Evolutionary conservation across 2,329 filamentous ascomycete genomes (phyloP).

Genomic region (Trichophaea hybrida): DNA sequence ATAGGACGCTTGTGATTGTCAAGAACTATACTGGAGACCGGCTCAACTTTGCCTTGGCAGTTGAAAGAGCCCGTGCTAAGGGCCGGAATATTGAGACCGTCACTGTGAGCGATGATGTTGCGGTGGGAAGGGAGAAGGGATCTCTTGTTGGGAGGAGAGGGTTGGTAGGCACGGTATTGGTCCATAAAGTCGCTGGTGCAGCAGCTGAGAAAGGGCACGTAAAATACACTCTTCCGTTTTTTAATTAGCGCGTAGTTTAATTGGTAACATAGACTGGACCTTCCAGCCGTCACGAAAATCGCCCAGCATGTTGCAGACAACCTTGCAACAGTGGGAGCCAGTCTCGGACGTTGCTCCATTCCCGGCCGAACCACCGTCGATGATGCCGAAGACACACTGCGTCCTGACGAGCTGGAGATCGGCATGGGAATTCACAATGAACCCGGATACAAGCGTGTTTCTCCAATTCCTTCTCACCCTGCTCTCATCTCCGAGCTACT

Average conservation of each 20-base stretch:
- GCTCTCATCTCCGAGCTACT: constrained; percentile 52
- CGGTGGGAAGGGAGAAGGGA: constrained; percentile 61
- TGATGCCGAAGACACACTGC: constrained; percentile 33
- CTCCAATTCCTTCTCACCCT: constrained; percentile 38
- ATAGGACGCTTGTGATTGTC: constrained; percentile 57
- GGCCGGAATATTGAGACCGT: constrained; percentile 61
- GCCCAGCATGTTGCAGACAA: constrained; percentile 37
- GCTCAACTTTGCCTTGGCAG: constrained; percentile 82
- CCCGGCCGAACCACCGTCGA: constrained; percentile 36
- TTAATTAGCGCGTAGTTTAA: background rate
- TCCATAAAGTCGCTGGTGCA: constrained; percentile 28
- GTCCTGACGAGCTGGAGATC: constrained; percentile 36
- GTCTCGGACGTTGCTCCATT: constrained; percentile 41
- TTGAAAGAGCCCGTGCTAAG: constrained; percentile 76
- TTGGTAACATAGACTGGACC: background rate
- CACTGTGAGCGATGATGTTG: constrained; percentile 84
- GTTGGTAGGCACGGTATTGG: constrained; percentile 72
- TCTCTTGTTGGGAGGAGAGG: constrained; percentile 83
- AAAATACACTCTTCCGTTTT: background rate
- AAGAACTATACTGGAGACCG: constrained; percentile 74
- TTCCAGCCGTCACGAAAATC: background rate
- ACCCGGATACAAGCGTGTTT: constrained; percentile 40
- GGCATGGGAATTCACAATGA: constrained; percentile 73
- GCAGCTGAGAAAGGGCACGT: background rate
- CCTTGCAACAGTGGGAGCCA: constrained; percentile 40